Base-by-base conservation (phyloP, 1,284 basidiomycete species). In the Cystobasidium slooffiae region DNA sequence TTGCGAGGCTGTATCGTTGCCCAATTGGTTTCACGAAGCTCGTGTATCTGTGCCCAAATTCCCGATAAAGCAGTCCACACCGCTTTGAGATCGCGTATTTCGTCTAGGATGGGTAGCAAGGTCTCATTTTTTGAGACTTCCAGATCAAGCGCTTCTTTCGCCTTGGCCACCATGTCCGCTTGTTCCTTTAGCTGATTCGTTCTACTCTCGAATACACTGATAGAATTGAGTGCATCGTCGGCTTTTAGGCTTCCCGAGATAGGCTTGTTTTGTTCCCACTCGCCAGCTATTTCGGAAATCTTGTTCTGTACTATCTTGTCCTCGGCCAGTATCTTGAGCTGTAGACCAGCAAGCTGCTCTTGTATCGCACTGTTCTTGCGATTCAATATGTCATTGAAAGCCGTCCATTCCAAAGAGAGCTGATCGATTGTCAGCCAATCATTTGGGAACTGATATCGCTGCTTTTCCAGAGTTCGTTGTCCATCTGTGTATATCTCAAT, bases 361-460 rank as follows among this genome's bases (percentile, higher is more conserved):
- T 97, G 94, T 80, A 99, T 99, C 37, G 92, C 92, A 80, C 96
- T 94, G 80, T 95, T 97, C 89, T 99, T 99, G 80, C 96, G 88
- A 84, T 93, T 94, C 82, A 99, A 86, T 76, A 99, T 97, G 84
- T 99, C 96, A 77, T 94, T 94, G 85, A 97, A 97, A 22, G 96
- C 94, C 80, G 92, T 93, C 95, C 95, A 98, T 84, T 99, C 97
- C 62, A 95, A 93, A 77, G 93, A 88, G 61, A 99, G 88, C 82
- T 98, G 96, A 82, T 99, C 97, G 79, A 94, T 94, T 82, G 98
- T 97, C 0, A 99, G 88, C 97, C 97, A 99, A 82, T 99, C 96
- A 62, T 91, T 88, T 0, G 94, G 90, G 81, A 99, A 99, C 80
- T 95, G 93, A 85, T 93, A 98, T 83, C 97, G 86, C 83, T 99